Percentiles rank a stretch among this genome's conserved stretches.
Conservation (phyloP, 2,329 filamentous ascomycete species). For the Elsinoe necatrix region DNA sequence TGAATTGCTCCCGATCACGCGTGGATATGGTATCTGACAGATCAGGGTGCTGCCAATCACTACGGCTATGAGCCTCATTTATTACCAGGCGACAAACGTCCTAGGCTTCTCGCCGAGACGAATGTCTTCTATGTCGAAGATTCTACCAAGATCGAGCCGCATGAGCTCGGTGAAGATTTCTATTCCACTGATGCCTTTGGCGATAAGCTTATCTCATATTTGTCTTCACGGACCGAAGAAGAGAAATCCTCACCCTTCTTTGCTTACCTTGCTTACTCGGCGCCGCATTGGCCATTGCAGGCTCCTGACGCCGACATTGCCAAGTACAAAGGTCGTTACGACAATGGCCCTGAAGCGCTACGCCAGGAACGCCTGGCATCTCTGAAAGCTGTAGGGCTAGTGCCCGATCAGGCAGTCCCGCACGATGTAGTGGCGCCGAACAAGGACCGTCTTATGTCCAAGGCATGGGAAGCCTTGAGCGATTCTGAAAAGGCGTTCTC, state of each 20-base stretch:
- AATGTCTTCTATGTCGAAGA: constrained; percentile 24
- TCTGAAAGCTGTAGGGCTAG: constrained; percentile 23
- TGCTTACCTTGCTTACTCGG: constrained; percentile 26
- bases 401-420: constrained; percentile 21
- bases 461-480: constrained; percentile 21
- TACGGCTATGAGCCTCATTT: constrained; percentile 31
- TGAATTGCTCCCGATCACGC: too few relatives aligned
- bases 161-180: constrained; percentile 22
- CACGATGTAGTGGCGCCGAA: constrained; percentile 23
- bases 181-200: constrained; percentile 29
- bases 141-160: constrained; percentile 20
- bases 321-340: constrained; percentile 23
- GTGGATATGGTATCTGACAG: not conserved
- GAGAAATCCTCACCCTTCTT: constrained; percentile 26
- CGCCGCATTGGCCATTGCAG: constrained; percentile 28
- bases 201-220: constrained; percentile 25
- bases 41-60: constrained; percentile 26
- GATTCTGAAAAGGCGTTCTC: constrained; percentile 35
- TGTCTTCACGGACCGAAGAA: constrained; percentile 20
- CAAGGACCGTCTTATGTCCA: constrained; percentile 18
- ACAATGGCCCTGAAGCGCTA: constrained; percentile 24
- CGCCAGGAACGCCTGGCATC: constrained; percentile 21
- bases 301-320: constrained; percentile 23
- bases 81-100: constrained; percentile 19
- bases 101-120: constrained; percentile 18